A percentile compares a stretch with the other conserved stretches of the same genome.
These are phyloP conservation scores for Phalaenopsis equestris DNA, from an alignment of 106 monocot genomes.

Conservation along the genomic window DNA sequence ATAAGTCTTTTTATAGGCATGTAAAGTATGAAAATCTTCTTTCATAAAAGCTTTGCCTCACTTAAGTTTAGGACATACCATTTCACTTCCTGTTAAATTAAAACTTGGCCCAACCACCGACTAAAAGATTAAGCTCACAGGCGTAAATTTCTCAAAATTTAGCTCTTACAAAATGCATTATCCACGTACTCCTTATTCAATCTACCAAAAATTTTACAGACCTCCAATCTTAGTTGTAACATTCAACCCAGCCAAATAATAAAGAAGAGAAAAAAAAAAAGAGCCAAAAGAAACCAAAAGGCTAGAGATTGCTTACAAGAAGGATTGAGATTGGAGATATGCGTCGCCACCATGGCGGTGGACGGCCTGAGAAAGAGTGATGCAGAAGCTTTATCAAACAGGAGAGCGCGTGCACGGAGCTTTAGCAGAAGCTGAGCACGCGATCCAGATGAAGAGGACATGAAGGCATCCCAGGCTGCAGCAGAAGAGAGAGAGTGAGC, in stretches of 20 bases:
- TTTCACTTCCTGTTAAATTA: too few species aligned
- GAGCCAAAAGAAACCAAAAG: background rate
- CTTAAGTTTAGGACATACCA: too few species aligned
- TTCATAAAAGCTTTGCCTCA: too few species aligned
- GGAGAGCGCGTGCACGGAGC: constrained; percentile 74
- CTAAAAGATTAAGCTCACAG: background rate
- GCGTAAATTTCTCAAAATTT: too few species aligned
- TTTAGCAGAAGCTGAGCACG: constrained; percentile 52
- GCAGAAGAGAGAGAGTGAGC: constrained; percentile 51
- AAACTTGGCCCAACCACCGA: too few species aligned
- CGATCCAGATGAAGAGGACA: constrained; percentile 21
- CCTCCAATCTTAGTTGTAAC: background rate
- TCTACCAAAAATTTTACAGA: background rate
- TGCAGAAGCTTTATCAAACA: constrained; percentile 78
- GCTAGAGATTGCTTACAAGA: constrained; percentile 26
- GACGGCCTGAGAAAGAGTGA: constrained; percentile 33
- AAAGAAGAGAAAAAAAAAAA: constrained; percentile 4
- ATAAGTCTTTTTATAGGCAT: too few species aligned
- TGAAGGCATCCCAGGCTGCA: constrained; percentile 82
- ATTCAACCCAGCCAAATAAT: background rate
- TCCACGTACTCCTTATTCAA: too few species aligned
- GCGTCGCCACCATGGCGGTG: background rate
- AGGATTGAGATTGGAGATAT: constrained; percentile 38
- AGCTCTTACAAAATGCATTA: too few species aligned
- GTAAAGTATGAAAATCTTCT: too few species aligned